A percentile compares a stretch with the other conserved stretches of the same genome.
Conservation (phyloP, 148 eudicot genomes). For the Oxyria digyna region DNA sequence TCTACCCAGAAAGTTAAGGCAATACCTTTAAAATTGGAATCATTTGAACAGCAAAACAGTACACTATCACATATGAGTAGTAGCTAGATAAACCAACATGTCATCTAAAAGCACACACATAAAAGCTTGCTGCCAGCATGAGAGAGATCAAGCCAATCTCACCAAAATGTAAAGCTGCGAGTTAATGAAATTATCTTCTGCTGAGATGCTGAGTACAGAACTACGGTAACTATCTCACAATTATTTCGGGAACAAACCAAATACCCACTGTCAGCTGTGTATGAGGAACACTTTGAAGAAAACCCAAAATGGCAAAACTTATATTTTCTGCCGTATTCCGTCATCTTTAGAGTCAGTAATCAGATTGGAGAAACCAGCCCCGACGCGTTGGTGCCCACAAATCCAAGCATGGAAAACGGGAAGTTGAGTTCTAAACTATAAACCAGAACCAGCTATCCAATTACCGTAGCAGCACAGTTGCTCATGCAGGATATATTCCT, state of each 20-base stretch:
- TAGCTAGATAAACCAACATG: slow-evolving; percentile 15
- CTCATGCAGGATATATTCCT: not conserved
- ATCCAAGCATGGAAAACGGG: not conserved
- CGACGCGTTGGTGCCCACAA: not conserved
- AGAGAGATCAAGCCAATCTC: slow-evolving; percentile 41
- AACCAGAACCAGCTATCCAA: not conserved
- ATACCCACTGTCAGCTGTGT: slow-evolving; percentile 42
- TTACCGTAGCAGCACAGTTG: not conserved
- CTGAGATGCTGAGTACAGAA: slow-evolving; percentile 51
- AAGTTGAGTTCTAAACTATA: slow-evolving; percentile 7
- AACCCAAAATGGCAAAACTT: slow-evolving; percentile 11
- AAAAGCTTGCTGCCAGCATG: slow-evolving; percentile 9
- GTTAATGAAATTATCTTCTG: slow-evolving; percentile 60
- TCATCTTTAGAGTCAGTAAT: not conserved
- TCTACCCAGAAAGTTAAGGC: slow-evolving; percentile 7
- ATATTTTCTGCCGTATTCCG: not conserved
- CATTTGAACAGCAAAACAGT: slow-evolving; percentile 15
- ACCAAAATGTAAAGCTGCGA: slow-evolving; percentile 68
- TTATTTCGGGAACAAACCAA: slow-evolving; percentile 41
- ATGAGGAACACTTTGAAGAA: slow-evolving; percentile 25
- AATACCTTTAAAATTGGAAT: slow-evolving; percentile 23
- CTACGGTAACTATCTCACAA: slow-evolving; percentile 37
- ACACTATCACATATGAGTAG: slow-evolving; percentile 17
- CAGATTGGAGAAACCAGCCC: not conserved
- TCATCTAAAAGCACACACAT: slow-evolving; percentile 7